These are phyloP conservation scores for Penicillium glabrum DNA, from an alignment of 2,329 filamentous ascomycete species.

Conservation along the genomic window DNA sequence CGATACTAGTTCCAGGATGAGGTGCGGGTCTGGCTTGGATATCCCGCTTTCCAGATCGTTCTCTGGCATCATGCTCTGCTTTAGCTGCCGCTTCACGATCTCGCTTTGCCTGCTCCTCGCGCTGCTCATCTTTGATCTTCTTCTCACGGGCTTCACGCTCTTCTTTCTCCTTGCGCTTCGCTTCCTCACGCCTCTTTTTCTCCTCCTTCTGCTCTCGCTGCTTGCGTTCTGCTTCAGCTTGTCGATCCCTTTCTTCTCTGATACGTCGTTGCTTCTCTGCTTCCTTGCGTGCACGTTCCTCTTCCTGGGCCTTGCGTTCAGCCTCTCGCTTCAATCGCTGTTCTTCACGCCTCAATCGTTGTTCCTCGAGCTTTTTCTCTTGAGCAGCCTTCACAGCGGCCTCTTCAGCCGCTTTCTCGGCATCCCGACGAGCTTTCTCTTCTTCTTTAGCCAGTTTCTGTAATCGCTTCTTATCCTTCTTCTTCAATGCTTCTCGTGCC, in stretches of 20 bases:
- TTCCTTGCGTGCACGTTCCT: slow-evolving; percentile 81
- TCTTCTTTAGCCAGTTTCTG: slow-evolving; percentile 90
- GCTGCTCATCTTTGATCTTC: slow-evolving; percentile 60
- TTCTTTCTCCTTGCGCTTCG: slow-evolving; percentile 76
- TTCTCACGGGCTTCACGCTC: slow-evolving; percentile 62
- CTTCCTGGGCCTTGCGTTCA: slow-evolving; percentile 85
- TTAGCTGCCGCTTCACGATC: slow-evolving; percentile 57
- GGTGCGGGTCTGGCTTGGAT: slow-evolving; percentile 56
- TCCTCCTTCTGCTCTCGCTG: slow-evolving; percentile 77
- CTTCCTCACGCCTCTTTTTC: slow-evolving; percentile 71
- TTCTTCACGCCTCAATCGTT: slow-evolving; percentile 79
- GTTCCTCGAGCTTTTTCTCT: slow-evolving; percentile 76
- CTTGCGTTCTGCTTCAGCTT: slow-evolving; percentile 83
- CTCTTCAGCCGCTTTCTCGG: slow-evolving; percentile 86
- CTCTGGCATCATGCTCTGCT: slow-evolving; percentile 49
- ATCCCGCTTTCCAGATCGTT: slow-evolving; percentile 34
- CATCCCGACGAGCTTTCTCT: slow-evolving; percentile 82
- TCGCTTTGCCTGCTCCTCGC: slow-evolving; percentile 51
- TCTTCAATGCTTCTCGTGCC: slow-evolving; percentile 89
- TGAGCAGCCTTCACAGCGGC: slow-evolving; percentile 73
- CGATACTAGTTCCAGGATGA: slow-evolving; percentile 52
- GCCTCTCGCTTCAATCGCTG: slow-evolving; percentile 88
- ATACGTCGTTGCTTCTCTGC: slow-evolving; percentile 76
- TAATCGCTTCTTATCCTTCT: slow-evolving; percentile 87
- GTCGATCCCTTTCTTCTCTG: slow-evolving; percentile 81